These are phyloP conservation scores for Ploettnerulaceae sp. DNA, from an alignment of 2,329 filamentous ascomycete species.

Conservation along the genomic window DNA sequence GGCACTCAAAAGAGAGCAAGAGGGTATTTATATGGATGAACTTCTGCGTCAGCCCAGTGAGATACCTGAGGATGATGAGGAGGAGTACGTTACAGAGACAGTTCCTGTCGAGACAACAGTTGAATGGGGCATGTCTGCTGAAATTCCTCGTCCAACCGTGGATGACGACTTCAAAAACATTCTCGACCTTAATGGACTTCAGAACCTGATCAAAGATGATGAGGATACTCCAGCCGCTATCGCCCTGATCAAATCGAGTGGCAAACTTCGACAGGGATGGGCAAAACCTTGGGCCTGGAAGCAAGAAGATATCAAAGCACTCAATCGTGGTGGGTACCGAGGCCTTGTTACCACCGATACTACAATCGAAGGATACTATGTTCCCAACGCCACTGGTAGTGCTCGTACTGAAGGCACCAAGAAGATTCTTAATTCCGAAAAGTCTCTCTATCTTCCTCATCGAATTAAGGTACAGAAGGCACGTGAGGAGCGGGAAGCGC, in stretches of 20 bases:
- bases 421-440: conserved; percentile 94
- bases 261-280: conserved; percentile 49
- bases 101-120: conserved; percentile 41
- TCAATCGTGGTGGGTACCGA: conserved; percentile 53
- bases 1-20: conserved; percentile 52
- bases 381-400: conserved; percentile 77
- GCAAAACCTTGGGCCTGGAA: conserved; percentile 63
- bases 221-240: conserved; percentile 58
- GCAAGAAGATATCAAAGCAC: conserved; percentile 66
- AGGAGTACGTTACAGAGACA: conserved; percentile 36
- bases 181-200: conserved; percentile 67
- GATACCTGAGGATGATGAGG: conserved; percentile 31
- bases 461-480: conserved; percentile 93
- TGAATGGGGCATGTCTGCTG: conserved; percentile 54
- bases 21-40: conserved; percentile 42
- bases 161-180: conserved; percentile 60
- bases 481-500: conserved; percentile 84
- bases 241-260: conserved; percentile 39
- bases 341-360: conserved; percentile 40
- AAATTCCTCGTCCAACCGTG: conserved; percentile 57
- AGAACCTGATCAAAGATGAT: conserved; percentile 62
- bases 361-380: conserved; percentile 64
- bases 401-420: conserved; percentile 91
- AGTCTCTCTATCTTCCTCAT: conserved; percentile 96
- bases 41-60: conserved; percentile 35